Conservation (phyloP, 23 red algal genomes). For the Agarophyton chilense region DNA sequence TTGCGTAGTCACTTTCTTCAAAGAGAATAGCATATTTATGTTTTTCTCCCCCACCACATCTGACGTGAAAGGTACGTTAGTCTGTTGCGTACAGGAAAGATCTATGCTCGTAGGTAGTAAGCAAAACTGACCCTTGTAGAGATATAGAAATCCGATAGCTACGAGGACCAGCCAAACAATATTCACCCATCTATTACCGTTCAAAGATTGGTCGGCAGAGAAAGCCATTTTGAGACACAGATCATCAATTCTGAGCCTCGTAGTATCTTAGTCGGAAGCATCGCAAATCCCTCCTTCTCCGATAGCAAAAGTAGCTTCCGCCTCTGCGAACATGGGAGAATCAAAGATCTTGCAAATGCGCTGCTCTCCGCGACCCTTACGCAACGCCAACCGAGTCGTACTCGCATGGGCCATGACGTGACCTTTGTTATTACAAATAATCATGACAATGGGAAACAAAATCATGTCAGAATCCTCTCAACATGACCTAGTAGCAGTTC, state of each 20-base stretch:
- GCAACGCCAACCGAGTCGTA: constrained; percentile 87
- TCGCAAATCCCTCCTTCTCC: constrained; percentile 81
- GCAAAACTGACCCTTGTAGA: constrained; percentile 21
- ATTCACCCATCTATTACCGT: not conserved
- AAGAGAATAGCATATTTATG: not conserved
- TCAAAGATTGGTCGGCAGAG: too few relatives aligned
- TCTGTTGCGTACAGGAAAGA: not conserved
- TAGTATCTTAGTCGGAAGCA: constrained; percentile 83
- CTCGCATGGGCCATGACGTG: constrained; percentile 96
- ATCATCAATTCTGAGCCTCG: not conserved
- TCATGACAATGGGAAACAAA: not conserved
- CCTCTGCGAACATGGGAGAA: constrained; percentile 81
- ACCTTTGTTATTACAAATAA: not conserved
- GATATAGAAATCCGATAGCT: not conserved
- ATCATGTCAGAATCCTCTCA: not conserved
- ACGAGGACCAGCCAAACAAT: not conserved
- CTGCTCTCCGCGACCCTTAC: constrained; percentile 95
- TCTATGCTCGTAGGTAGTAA: not conserved
- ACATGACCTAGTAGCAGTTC: too few relatives aligned
- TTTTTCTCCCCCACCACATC: not conserved
- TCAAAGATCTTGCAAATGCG: constrained; percentile 96
- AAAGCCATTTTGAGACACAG: too few relatives aligned
- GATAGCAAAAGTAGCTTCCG: constrained; percentile 95
- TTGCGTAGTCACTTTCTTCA: not conserved
- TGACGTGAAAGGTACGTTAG: not conserved